Evolutionary conservation across 2,329 filamentous ascomycete species (phyloP).

Genomic region (Truncatella angustata): DNA sequence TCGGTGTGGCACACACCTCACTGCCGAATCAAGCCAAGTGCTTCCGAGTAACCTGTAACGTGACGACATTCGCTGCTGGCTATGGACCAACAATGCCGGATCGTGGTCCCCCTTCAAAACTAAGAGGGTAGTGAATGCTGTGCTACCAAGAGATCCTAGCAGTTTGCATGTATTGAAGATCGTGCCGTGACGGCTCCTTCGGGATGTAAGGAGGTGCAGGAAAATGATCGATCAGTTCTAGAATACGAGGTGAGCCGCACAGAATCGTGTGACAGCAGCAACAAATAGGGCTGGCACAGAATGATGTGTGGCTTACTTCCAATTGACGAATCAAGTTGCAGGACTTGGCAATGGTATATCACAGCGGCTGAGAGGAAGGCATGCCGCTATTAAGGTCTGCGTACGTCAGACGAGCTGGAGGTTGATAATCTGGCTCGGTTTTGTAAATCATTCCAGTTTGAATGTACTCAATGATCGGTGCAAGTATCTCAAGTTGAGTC

Average conservation of each 20-base stretch:
- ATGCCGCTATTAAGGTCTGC: not conserved
- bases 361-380: not conserved
- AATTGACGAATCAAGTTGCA: not conserved
- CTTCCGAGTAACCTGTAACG: not conserved
- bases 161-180: not conserved
- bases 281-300: not conserved
- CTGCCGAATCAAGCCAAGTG: not conserved
- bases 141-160: not conserved
- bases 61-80: not conserved
- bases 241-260: not conserved
- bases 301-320: not conserved
- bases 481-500: no score
- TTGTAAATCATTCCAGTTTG: no score
- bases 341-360: not conserved
- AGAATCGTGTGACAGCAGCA: not conserved
- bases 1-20: not conserved
- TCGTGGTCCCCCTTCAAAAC: not conserved
- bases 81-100: not conserved
- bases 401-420: no score
- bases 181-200: not conserved
- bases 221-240: not conserved
- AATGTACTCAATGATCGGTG: no score
- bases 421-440: no score
- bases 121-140: not conserved
- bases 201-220: not conserved